A percentile compares a stretch with the other conserved stretches of the same genome.
These are phyloP conservation scores for Schizosaccharomyces cryophilus DNA, from an alignment of 805 yeast genomes.

Conservation along the genomic window DNA sequence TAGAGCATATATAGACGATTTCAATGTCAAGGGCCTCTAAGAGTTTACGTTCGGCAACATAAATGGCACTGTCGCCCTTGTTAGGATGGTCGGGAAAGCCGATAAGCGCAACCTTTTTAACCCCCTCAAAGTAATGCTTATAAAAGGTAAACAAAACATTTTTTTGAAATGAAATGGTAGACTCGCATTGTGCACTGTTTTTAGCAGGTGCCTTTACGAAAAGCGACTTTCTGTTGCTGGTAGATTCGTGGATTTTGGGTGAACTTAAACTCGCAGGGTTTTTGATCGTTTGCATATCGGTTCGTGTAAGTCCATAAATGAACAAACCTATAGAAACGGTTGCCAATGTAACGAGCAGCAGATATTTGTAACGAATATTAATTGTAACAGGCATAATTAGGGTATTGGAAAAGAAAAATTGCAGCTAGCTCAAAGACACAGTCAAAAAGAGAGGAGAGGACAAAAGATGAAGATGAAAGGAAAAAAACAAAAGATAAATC, in stretches of 20 bases:
- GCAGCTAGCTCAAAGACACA: too few species aligned
- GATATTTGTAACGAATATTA: neutral
- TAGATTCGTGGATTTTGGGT: neutral
- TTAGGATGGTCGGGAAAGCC: neutral
- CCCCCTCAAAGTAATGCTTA: neutral
- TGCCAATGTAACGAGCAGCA: neutral
- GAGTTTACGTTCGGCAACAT: neutral
- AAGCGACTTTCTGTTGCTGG: neutral
- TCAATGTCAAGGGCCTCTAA: neutral
- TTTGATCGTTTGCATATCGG: neutral
- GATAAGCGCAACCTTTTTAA: neutral
- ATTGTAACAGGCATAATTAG: neutral
- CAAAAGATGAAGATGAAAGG: too few species aligned
- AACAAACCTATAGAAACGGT: neutral
- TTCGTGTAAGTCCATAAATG: neutral
- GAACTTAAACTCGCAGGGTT: neutral
- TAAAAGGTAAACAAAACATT: neutral
- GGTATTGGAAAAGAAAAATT: neutral
- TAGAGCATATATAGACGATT: neutral
- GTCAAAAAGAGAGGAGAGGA: too few species aligned
- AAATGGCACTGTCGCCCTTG: constrained; percentile 3
- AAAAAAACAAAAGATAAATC: too few species aligned
- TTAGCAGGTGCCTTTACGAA: neutral
- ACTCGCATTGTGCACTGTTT: neutral
- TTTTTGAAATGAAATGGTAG: neutral